Evolutionary conservation across 345 rosid genomes (phyloP), one percentile per base, ranked within the genome.

Genomic region (Populus euphratica): DNA sequence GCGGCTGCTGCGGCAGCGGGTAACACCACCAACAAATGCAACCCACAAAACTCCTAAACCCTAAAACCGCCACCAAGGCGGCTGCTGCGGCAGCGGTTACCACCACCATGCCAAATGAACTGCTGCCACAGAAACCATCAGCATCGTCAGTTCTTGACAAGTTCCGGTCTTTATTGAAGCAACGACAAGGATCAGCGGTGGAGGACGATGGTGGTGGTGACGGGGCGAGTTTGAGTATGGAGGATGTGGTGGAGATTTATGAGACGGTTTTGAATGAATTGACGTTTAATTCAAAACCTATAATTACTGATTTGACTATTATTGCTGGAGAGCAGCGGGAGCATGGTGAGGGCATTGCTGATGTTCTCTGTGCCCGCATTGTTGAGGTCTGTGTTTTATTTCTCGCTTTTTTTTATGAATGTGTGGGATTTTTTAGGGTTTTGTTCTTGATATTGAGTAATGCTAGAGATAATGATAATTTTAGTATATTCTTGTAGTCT

Each of bases 291-390:
- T 96, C 97, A 52, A 96, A 96, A 86, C 99, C 99, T 70, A 87
- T 94, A 29, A 96, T 96, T 82, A 96, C 97, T 63, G 98, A 96
- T 88, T 94, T 96, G 82, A 96, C 99, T 3, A 92, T 94, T 72
- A 88, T 96, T 69, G 98, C 99, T 7, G 99, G 97, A 27, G 99
- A 96, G 72, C 97, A 87, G 78, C 82, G 89, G 77, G 94, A 85
- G 77, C 88, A 92, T 20, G 92, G 86, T 5, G 89, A 86, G 80
- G 98, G 98, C 75, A 91, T 96, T 81, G 97, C 99, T 8, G 89
- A 86, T 43, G 94, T 92, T 68, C 92, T 96, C 69, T 94, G 98
- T 73, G 86, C 92, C 16, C 91, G 97, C 75, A 94, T 96, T 81
- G 78, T 94, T 11, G 94, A 96, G 98, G 99, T 96, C 82, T 62